phyloP scores from a whole-genome alignment of 2,329 filamentous ascomycete genomes.

The Colletotrichum zoysiae region DNA sequence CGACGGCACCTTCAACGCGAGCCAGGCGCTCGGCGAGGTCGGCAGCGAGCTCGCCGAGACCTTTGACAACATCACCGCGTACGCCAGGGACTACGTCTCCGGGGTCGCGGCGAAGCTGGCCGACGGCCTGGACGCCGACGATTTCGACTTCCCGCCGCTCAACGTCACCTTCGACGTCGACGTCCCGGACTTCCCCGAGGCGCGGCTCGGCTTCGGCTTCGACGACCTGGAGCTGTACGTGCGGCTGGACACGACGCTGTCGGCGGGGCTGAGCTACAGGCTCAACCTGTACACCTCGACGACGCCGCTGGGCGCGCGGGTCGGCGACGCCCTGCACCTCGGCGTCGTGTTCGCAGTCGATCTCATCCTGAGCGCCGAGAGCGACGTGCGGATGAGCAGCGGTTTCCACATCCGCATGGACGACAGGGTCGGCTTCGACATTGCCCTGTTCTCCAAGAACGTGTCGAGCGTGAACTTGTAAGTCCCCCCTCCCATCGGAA shows the following conservation, averaged over 20 bases:
- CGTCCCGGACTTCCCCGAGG: slow-evolving; percentile 57
- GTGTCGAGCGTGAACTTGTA: slow-evolving; percentile 63
- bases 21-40: slow-evolving; percentile 50
- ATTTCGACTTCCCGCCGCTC: slow-evolving; percentile 52
- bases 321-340: slow-evolving; percentile 55
- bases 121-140: slow-evolving; percentile 47
- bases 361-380: slow-evolving; percentile 62
- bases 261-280: slow-evolving; percentile 58
- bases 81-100: slow-evolving; percentile 51
- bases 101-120: slow-evolving; percentile 46
- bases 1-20: slow-evolving; percentile 56
- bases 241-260: slow-evolving; percentile 58
- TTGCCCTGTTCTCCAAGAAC: slow-evolving; percentile 63
- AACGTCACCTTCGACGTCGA: slow-evolving; percentile 60
- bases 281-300: slow-evolving; percentile 63
- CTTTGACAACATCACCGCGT: slow-evolving; percentile 51
- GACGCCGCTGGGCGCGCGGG: slow-evolving; percentile 56
- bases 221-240: slow-evolving; percentile 66
- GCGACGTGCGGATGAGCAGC: slow-evolving; percentile 62
- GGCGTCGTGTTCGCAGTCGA: slow-evolving; percentile 64
- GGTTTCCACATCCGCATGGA: slow-evolving; percentile 69
- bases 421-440: slow-evolving; percentile 60
- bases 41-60: slow-evolving; percentile 50
- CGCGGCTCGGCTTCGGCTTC: slow-evolving; percentile 60
- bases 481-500: slow-evolving; percentile 46